These are phyloP conservation scores for Saccharomyces hybrid DNA, from an alignment of 1,139 yeast species.

Conservation along the genomic window DNA sequence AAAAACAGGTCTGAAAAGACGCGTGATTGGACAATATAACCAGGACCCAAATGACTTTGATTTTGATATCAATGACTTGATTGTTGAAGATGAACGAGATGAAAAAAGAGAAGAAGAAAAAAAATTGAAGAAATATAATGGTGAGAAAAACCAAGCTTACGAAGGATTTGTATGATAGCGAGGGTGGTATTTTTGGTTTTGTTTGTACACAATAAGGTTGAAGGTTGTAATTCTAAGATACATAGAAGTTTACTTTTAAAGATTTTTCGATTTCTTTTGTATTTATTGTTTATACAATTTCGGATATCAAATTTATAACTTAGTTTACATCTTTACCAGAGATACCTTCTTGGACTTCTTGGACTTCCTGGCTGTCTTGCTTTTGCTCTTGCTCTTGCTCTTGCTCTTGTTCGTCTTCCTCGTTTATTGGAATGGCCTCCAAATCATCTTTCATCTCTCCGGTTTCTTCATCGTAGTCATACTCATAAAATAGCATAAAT, in stretches of 20 bases:
- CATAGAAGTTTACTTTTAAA: not conserved
- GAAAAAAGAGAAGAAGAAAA: constrained; percentile 17
- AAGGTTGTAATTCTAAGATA: not conserved
- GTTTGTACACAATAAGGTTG: not conserved
- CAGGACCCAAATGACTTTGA: constrained; percentile 30
- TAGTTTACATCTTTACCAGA: not conserved
- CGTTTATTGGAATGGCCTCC: constrained; percentile 9
- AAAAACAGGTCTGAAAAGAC: constrained; percentile 27
- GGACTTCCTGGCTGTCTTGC: constrained; percentile 4
- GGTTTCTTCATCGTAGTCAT: constrained; percentile 37
- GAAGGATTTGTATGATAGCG: constrained; percentile 18
- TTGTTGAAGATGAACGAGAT: constrained; percentile 27
- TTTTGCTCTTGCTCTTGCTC: constrained; percentile 6
- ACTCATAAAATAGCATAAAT: constrained; percentile 84
- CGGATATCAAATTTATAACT: not conserved
- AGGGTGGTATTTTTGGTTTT: not conserved
- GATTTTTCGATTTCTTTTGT: not conserved
- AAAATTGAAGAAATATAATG: constrained; percentile 17
- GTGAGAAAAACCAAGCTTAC: constrained; percentile 16
- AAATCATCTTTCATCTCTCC: constrained; percentile 30
- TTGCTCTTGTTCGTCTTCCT: constrained; percentile 19
- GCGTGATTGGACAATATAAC: constrained; percentile 24
- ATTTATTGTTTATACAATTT: not conserved
- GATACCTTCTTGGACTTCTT: not conserved
- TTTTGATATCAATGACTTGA: constrained; percentile 30